A percentile compares a stretch with the other conserved stretches of the same genome.
Conservation (phyloP, 2,329 filamentous ascomycete genomes). For the Epichloe festucae region DNA sequence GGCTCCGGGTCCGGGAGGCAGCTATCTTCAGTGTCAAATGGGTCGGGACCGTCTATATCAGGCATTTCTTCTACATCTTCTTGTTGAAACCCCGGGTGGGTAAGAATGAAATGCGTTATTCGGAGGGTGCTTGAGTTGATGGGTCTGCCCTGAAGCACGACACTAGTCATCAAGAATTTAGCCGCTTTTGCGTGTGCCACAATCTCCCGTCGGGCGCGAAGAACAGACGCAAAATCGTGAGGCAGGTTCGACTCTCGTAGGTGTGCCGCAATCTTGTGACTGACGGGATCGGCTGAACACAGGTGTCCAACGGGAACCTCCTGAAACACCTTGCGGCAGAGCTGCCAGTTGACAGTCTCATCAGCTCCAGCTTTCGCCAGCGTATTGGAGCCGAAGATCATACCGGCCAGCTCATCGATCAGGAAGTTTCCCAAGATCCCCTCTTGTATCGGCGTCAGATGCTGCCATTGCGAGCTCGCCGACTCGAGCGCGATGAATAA, state of each 20-base stretch:
- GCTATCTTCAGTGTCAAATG: neutral
- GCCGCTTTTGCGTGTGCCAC: neutral
- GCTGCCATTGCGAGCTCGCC: neutral
- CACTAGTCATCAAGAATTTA: neutral
- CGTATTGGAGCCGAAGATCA: neutral
- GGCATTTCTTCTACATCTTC: neutral
- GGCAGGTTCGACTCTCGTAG: neutral
- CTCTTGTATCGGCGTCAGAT: neutral
- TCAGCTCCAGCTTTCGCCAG: neutral
- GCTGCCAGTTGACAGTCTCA: neutral
- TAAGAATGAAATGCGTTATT: neutral
- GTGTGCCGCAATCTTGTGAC: neutral
- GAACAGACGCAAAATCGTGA: neutral
- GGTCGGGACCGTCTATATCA: neutral
- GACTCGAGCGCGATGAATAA: neutral
- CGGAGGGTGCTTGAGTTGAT: neutral
- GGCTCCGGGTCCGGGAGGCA: neutral
- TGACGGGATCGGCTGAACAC: neutral
- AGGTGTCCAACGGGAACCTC: neutral
- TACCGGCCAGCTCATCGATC: neutral
- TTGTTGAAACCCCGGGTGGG: neutral
- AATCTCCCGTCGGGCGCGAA: neutral
- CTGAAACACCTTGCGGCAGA: neutral
- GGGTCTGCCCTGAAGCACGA: neutral
- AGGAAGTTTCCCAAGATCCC: neutral